Base-by-base conservation (phyloP, 345 rosid genomes). In the Mercurialis annua region DNA sequence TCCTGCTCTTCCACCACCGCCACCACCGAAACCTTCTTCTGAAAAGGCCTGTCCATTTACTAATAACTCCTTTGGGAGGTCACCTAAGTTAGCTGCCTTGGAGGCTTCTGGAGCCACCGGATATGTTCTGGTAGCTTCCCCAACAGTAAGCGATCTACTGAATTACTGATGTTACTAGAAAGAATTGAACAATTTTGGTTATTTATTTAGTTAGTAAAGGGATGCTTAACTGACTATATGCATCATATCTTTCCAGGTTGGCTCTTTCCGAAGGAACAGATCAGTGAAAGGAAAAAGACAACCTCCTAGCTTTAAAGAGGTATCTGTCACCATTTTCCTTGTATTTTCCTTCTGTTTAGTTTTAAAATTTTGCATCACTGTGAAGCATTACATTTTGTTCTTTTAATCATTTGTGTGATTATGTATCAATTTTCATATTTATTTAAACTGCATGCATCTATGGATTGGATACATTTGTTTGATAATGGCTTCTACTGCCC, bases 271-370 rank as follows among this genome's bases (percentile, higher is more conserved):
- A 66, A 84, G 95, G 67, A 83, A 82, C 80, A 86, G 87, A 76
- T 84, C 84, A 62, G 61, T 84, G 27, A 90, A 94, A 82, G 97
- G 92, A 69, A 87, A 81, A 81, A 85, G 73, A 73, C 89, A 79
- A 68, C 76, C 89, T 61, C 99, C 91, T 33, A 76, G 66, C 79
- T 87, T 81, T 67, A 86, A 86, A 71, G 96, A 86, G 92, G 99
- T 94, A 82, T 58, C 24, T 27, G 31, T 67, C 58, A 2, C 40
- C 14, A 3, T 59, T 62, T 40, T n/a, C 46, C 12, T 16, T 44
- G 34, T 14, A 10, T 44, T 36, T n/a, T 52, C 33, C 3, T 18
- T 5, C 12, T 72, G 23, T 44, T 29, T 14, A 46, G 21, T n/a
- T 73, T 17, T 38, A 20, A n/a, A 12, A 40, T 24, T 64, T 40